Base-by-base conservation (phyloP, 768 basidiomycete genomes). In the Podaxis sp. region DNA sequence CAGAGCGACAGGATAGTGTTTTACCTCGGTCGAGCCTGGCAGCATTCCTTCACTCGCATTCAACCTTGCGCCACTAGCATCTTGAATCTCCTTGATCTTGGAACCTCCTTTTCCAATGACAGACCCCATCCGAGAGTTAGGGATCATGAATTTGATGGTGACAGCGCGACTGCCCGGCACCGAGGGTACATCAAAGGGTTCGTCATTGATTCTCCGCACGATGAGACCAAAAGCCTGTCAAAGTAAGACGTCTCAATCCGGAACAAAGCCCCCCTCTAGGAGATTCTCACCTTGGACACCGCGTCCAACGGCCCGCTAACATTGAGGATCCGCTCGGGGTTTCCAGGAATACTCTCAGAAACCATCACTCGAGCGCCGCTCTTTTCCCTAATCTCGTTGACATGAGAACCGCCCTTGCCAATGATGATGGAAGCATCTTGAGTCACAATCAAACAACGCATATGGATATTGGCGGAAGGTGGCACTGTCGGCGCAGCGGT, bases 391-490 rank as follows among this genome's bases (percentile, higher is more conserved):
- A 99, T 99, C 76, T 99, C 97, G 70, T 97, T 98, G 68, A 99
- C 96, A 77, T 99, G 97, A 49, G 91, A 85, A 66, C 96, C 96
- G 55, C 82, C 91, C 77, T 95, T 94, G 40, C 97, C 97, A 67
- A 99, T 99, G 80, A 99, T 99, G 77, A 99, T 96, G 59, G 94
- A 96, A 12, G 97, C 97, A 77, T 99, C 97, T 77, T 98, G 96
- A 10, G 97, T 99, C 69, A 99, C 97, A 72, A 99, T 99, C 70
- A 99, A 81, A 74, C 95, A 96, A 51, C 96, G 88, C 95, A 99
- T 96, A 71, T 96, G 91, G 69, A 99, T 99, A 76, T 87, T 87
- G 36, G 90, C 89, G 17, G 91, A 87, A 26, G 90, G 90, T 11
- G 87, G 77, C 2, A 85, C 73, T 10, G 78, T 67, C 5, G 71